Conservation (phyloP, 139 green algal species). For the Coccomyxa sp. region DNA sequence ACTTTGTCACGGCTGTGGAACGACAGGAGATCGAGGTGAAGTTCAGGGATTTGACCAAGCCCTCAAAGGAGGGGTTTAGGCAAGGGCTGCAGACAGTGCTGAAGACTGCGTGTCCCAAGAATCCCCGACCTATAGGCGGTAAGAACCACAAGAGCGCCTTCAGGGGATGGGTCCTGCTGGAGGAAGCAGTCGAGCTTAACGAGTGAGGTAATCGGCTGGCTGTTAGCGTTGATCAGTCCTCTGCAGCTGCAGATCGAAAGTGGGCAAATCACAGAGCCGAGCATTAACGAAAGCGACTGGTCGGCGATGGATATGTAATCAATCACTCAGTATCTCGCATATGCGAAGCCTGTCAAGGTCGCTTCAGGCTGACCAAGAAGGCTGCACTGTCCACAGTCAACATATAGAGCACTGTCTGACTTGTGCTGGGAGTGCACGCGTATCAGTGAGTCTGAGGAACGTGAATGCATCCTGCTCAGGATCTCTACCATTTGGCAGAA, state of each 20-base stretch:
- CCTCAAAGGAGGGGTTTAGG: background rate
- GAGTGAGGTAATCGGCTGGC: background rate
- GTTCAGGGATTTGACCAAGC: background rate
- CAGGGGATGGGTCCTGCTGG: background rate
- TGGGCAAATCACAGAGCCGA: background rate
- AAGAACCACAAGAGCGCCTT: background rate
- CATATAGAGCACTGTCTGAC: background rate
- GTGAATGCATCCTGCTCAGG: background rate
- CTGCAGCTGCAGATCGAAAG: background rate
- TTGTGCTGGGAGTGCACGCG: background rate
- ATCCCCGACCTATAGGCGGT: background rate
- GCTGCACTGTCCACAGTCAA: background rate
- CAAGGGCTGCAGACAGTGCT: background rate
- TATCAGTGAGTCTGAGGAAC: constrained; percentile 1
- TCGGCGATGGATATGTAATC: background rate
- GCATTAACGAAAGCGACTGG: background rate
- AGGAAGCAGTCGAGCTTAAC: background rate
- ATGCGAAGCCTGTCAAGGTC: background rate
- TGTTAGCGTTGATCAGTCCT: background rate
- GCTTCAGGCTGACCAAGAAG: background rate
- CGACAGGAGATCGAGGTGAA: background rate
- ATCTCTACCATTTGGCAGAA: constrained; percentile 1
- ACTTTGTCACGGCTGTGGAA: background rate
- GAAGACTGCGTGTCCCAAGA: background rate
- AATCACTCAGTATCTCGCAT: background rate